phyloP scores from a whole-genome alignment of 2,329 filamentous ascomycete species.

The Aspergillus luchuensis region DNA sequence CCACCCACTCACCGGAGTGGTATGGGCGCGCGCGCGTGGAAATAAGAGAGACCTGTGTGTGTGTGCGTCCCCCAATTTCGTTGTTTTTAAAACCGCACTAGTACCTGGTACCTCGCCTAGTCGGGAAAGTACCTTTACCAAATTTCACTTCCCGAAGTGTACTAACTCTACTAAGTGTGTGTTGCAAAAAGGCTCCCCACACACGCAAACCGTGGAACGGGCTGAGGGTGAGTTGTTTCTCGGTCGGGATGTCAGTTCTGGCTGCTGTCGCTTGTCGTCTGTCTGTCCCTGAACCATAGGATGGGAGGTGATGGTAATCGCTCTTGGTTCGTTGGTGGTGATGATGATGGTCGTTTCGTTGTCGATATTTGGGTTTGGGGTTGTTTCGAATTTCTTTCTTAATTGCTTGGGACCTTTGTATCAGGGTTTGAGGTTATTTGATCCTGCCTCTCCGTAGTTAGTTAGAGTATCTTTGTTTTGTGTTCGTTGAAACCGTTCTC shows the following conservation, averaged over 20 bases:
- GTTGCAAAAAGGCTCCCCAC: neutral
- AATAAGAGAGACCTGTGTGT: neutral
- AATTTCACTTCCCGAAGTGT: neutral
- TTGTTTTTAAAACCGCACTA: neutral
- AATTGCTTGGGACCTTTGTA: no score
- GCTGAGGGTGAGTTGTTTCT: neutral
- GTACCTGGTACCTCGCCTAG: conserved; percentile 5
- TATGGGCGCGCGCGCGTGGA: neutral
- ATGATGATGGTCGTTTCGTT: no score
- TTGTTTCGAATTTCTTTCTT: no score
- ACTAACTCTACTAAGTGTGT: no score
- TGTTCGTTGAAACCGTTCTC: conserved; percentile 1
- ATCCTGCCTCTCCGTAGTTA: neutral
- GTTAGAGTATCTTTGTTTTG: neutral
- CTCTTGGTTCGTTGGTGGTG: neutral
- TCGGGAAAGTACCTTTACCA: conserved; percentile 1
- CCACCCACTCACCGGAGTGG: no score
- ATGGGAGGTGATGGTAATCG: neutral
- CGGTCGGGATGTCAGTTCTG: conserved; percentile 7
- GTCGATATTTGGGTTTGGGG: no score
- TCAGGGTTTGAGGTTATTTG: no score
- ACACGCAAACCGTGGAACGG: conserved; percentile 2
- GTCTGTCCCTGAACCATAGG: conserved; percentile 3
- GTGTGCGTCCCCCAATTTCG: neutral
- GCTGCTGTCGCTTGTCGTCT: no score